Conservation (phyloP, 352 stramenopile species). For the Phytopythium sindhum region DNA sequence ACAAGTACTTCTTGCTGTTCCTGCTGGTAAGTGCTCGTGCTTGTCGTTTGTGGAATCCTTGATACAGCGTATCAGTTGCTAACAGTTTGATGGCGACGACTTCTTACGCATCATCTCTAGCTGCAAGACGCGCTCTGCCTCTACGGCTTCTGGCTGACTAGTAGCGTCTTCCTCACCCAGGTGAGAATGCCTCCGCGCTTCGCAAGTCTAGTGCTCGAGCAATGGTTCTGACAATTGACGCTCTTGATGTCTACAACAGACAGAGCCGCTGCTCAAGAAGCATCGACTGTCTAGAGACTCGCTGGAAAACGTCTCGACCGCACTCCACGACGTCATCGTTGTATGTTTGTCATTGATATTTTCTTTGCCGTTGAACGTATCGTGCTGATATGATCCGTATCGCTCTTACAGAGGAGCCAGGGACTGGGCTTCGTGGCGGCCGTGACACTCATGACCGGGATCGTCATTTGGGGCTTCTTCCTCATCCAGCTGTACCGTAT, state of each 20-base stretch:
- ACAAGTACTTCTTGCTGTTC: slow-evolving; percentile 69
- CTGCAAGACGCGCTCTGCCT: slow-evolving; percentile 41
- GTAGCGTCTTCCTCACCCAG: slow-evolving; percentile 53
- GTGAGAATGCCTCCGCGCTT: slow-evolving; percentile 11
- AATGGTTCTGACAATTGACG: neutral
- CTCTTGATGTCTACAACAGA: slow-evolving; percentile 15
- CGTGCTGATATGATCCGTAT: slow-evolving; percentile 4
- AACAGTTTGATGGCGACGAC: neutral
- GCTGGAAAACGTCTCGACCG: slow-evolving; percentile 19
- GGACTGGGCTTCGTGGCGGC: slow-evolving; percentile 64
- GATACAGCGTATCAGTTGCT: neutral
- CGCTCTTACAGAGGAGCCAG: slow-evolving; percentile 42
- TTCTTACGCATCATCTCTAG: slow-evolving; percentile 10
- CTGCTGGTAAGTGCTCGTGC: slow-evolving; percentile 25
- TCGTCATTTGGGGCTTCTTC: slow-evolving; percentile 71
- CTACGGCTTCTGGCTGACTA: slow-evolving; percentile 46
- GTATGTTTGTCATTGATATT: slow-evolving; percentile 19
- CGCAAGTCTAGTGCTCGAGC: neutral
- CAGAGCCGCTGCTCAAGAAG: slow-evolving; percentile 27
- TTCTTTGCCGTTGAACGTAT: neutral
- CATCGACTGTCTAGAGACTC: slow-evolving; percentile 15
- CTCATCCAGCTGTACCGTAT: slow-evolving; percentile 75
- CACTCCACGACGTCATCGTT: slow-evolving; percentile 53
- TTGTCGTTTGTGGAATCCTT: neutral
- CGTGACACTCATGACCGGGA: slow-evolving; percentile 49